Percentiles rank a stretch among this genome's conserved stretches.
Conservation (phyloP, 2,329 filamentous ascomycete genomes). For the Penicillium hesseltinei region DNA sequence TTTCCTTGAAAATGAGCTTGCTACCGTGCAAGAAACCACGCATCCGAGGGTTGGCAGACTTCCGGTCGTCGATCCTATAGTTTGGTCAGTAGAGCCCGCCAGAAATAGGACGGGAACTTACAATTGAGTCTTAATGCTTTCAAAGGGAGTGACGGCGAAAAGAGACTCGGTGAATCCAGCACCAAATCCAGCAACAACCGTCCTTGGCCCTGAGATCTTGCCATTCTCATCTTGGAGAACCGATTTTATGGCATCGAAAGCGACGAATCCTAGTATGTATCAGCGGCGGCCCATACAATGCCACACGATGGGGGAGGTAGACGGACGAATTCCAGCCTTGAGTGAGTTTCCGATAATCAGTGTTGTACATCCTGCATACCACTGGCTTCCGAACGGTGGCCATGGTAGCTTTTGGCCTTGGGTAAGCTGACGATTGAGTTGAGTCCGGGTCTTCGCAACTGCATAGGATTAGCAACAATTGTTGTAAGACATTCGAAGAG, state of each 20-base stretch:
- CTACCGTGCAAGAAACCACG: constrained; percentile 89
- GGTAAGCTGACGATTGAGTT: constrained; percentile 81
- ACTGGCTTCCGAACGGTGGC: constrained; percentile 89
- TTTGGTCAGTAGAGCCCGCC: neutral
- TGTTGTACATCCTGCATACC: constrained; percentile 98
- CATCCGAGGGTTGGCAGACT: constrained; percentile 79
- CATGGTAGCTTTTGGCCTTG: constrained; percentile 86
- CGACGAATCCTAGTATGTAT: constrained; percentile 69
- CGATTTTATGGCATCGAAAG: constrained; percentile 91
- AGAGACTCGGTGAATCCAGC: constrained; percentile 92
- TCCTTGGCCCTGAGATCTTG: constrained; percentile 84
- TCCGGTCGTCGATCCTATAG: constrained; percentile 87
- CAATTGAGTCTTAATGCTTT: constrained; percentile 97
- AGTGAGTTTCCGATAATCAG: constrained; percentile 94
- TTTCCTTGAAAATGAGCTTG: constrained; percentile 80
- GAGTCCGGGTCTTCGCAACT: constrained; percentile 93
- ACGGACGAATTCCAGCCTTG: constrained; percentile 89
- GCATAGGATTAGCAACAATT: constrained; percentile 10
- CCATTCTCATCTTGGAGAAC: constrained; percentile 79
- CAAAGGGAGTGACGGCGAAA: constrained; percentile 91
- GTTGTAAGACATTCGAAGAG: neutral
- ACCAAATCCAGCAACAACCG: constrained; percentile 89
- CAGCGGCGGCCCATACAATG: neutral
- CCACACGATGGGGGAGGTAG: neutral
- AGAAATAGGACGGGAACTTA: constrained; percentile 32